Base-by-base conservation (phyloP, 257 asterid species). In the Coffea eugenioides region DNA sequence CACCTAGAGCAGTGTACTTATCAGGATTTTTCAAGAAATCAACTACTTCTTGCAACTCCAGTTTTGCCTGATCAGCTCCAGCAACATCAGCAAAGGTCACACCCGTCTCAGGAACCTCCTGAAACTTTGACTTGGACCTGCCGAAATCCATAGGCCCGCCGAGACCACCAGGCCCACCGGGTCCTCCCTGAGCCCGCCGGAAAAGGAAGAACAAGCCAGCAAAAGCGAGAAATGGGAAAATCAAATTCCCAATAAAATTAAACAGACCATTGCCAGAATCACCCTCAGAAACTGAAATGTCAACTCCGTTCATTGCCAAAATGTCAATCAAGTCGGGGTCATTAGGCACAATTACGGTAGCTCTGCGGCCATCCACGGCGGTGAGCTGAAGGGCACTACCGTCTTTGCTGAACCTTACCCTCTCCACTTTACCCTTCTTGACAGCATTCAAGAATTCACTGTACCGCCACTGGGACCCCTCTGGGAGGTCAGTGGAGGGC, bases 141-240 rank as follows among this genome's bases (percentile, higher is more conserved):
- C 98, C 99, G 12, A 95, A 95, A 81, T 95, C 99, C 99, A 95
- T 95, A 2, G 99, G 99, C 31, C 98, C 99, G 7, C 99, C 99
- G 0, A 93, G 91, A 8, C 98, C 97, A 0, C 99, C 99, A 1
- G 97, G 98, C 12, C 99, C 99, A 0, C 98, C 99, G 0, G 97
- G 97, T 8, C 99, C 99, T 0, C 99, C 99, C 85, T 95, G 99
- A 61, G 97, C 85, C 48, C 99, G 89, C 80, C 93, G 75, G 81
- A 95, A 95, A 65, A 95, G 84, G 54, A 90, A 89, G 88, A 91
- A 95, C 71, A 95, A 92, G 71, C 99, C 98, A 6, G 91, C 98
- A 45, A 95, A 86, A 23, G 98, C 99, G 7, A 95, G 77, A 41
- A 92, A 1, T 0, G 99, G 99, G 62, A 93, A 93, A 67, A 93